Evolutionary conservation across 2,329 filamentous ascomycete species (phyloP).

Genomic region (Cadophora sp.): DNA sequence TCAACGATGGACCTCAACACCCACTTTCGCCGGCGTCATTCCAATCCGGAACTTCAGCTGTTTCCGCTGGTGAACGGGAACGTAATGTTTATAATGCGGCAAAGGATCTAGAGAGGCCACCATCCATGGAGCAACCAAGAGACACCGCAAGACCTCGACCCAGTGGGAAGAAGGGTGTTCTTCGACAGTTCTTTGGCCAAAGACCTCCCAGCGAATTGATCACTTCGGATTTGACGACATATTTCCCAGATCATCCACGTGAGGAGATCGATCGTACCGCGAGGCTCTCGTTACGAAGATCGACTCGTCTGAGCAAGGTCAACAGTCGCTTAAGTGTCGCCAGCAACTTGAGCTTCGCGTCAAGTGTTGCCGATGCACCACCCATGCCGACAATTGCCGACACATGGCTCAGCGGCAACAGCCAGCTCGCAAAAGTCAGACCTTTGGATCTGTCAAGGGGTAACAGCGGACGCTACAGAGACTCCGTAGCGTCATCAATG

Average conservation of each 20-base stretch:
- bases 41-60: constrained; percentile 47
- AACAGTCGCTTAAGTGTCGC: constrained; percentile 93
- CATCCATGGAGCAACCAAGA: constrained; percentile 47
- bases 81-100: constrained; percentile 67
- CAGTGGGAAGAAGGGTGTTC: constrained; percentile 58
- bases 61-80: constrained; percentile 64
- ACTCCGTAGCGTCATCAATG: constrained; percentile 88
- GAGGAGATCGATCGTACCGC: constrained; percentile 97
- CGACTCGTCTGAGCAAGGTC: constrained; percentile 87
- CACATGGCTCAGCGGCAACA: constrained; percentile 77
- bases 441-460: constrained; percentile 51
- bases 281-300: constrained; percentile 88
- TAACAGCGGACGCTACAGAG: constrained; percentile 67
- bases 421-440: constrained; percentile 58
- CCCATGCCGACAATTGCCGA: constrained; percentile 96
- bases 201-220: constrained; percentile 96
- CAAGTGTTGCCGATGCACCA: constrained; percentile 89
- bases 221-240: constrained; percentile 92
- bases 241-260: constrained; percentile 93
- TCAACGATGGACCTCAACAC: constrained; percentile 80
- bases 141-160: constrained; percentile 42
- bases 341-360: constrained; percentile 91
- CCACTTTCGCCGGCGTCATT: constrained; percentile 83
- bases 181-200: constrained; percentile 88
- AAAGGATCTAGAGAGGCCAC: constrained; percentile 63